Base-by-base conservation (phyloP, 2,329 filamentous ascomycete genomes). In the Harringtonia lauricola region DNA sequence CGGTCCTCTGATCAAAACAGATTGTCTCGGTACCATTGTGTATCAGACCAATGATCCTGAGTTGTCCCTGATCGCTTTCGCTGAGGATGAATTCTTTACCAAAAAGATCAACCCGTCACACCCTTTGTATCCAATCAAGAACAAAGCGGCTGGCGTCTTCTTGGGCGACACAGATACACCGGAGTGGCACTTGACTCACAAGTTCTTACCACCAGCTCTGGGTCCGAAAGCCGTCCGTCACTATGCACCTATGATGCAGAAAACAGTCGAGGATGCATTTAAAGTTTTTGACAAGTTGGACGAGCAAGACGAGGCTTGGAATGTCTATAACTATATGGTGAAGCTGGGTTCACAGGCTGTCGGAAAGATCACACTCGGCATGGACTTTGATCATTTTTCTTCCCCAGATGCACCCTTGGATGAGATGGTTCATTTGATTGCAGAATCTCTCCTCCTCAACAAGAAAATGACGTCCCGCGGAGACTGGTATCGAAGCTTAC, bases 171-270 rank as follows among this genome's bases (percentile, higher is more conserved):
- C 72, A 1, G 63, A 72, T 18, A 69, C 66, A 0, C 61, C 66
- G 15, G 63, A 68, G 43, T 77, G 70, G 69, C 55, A 57, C 21
- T 51, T 67, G 0, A 67, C 70, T 0, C 78, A 81, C 62, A 81
- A 81, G 54, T 81, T 79, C 56, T 50, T 81, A 1, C 74, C 76
- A 0, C 75, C 77, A 0, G 70, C 73, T 0, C 60, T 81, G 12
- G 68, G 68, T 0, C 75, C 76, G 28, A 78, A 76, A 52, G 76
- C 76, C 0, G 74, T 81, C 5, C 63, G 71, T 1, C 76, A 80
- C 50, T 80, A 81, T 47, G 67, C 72, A 0, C 74, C 76, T 0
- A 67, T 64, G 0, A 80, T 81, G 73, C 73, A 79, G 48, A 55
- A 63, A 38, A 70, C 68, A 0, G 64, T 74, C 2, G 67, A 76